Conservation (phyloP, 805 yeast genomes). For the Ogataea pignaliae region DNA sequence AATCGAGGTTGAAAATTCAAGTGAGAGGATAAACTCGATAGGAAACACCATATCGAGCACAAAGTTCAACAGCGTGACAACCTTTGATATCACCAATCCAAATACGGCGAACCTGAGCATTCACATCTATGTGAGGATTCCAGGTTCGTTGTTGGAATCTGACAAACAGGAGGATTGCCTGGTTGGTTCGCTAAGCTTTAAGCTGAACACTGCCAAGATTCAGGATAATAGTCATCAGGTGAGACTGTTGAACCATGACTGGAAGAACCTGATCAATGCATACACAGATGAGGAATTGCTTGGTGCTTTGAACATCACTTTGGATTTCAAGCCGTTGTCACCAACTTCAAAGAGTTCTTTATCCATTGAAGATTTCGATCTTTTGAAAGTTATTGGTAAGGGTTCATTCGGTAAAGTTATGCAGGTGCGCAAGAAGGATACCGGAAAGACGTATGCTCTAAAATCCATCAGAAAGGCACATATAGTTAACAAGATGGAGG, state of each 20-base stretch:
- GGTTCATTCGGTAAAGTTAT: slow-evolving; percentile 98
- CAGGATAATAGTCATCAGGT: slow-evolving; percentile 33
- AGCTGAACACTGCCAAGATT: slow-evolving; percentile 32
- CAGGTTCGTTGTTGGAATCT: slow-evolving; percentile 48
- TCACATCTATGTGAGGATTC: slow-evolving; percentile 77
- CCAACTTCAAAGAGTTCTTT: slow-evolving; percentile 49
- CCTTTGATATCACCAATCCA: slow-evolving; percentile 78
- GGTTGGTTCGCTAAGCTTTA: slow-evolving; percentile 65
- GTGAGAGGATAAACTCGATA: slow-evolving; percentile 81
- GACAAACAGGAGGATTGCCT: slow-evolving; percentile 57
- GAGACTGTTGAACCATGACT: slow-evolving; percentile 65
- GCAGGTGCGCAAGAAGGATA: slow-evolving; percentile 96
- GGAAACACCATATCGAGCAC: slow-evolving; percentile 77
- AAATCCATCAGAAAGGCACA: slow-evolving; percentile 93
- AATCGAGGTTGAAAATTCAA: slow-evolving; percentile 92
- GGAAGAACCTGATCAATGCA: slow-evolving; percentile 34
- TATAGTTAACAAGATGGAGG: slow-evolving; percentile 90
- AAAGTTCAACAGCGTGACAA: slow-evolving; percentile 82
- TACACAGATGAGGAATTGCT: slow-evolving; percentile 27
- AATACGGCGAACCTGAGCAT: slow-evolving; percentile 46
- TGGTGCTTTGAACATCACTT: slow-evolving; percentile 37
- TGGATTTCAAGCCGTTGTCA: slow-evolving; percentile 34
- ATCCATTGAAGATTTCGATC: slow-evolving; percentile 86
- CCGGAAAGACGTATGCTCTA: slow-evolving; percentile 89
- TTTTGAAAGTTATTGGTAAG: slow-evolving; percentile 92